Percentiles rank a stretch among this genome's conserved stretches.
Conservation (phyloP, 257 asterid species). For the Plectranthus barbatus region DNA sequence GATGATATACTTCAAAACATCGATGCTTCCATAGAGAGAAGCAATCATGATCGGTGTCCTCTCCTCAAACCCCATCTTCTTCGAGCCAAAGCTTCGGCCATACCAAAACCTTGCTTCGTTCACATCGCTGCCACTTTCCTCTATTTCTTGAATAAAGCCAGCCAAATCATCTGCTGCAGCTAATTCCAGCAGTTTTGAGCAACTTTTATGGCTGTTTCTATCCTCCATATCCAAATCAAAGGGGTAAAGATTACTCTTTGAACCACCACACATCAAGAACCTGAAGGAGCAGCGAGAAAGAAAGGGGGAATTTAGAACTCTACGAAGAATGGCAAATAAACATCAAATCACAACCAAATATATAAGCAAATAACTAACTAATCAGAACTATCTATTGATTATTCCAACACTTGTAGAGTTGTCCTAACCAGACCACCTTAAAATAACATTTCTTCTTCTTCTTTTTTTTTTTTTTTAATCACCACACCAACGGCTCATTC, state of each 20-base stretch:
- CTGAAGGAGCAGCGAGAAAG: constrained; percentile 26
- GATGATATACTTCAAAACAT: constrained; percentile 48
- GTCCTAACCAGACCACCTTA: not conserved
- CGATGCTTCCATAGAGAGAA: constrained; percentile 60
- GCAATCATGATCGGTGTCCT: constrained; percentile 77
- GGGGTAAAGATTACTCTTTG: constrained; percentile 25
- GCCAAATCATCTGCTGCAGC: constrained; percentile 66
- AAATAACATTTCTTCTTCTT: not conserved
- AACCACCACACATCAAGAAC: constrained; percentile 35
- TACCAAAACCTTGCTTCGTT: constrained; percentile 70
- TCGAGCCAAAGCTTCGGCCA: constrained; percentile 54
- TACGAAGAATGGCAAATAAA: not conserved
- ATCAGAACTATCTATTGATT: not conserved
- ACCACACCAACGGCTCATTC: constrained; percentile 14
- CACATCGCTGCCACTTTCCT: constrained; percentile 45
- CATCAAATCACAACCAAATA: constrained; percentile 1
- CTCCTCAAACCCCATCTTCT: constrained; percentile 68
- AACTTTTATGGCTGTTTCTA: constrained; percentile 13
- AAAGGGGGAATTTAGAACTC: constrained; percentile 3
- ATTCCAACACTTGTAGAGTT: not conserved
- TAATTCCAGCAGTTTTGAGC: constrained; percentile 69
- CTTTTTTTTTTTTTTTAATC: not conserved
- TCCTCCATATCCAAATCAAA: constrained; percentile 44
- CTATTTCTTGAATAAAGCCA: constrained; percentile 46
- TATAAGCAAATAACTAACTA: not conserved